Percentiles rank a stretch among this genome's conserved stretches.
Conservation (phyloP, 164 flowering plant genomes). For the Dillenia suffruticosa region DNA sequence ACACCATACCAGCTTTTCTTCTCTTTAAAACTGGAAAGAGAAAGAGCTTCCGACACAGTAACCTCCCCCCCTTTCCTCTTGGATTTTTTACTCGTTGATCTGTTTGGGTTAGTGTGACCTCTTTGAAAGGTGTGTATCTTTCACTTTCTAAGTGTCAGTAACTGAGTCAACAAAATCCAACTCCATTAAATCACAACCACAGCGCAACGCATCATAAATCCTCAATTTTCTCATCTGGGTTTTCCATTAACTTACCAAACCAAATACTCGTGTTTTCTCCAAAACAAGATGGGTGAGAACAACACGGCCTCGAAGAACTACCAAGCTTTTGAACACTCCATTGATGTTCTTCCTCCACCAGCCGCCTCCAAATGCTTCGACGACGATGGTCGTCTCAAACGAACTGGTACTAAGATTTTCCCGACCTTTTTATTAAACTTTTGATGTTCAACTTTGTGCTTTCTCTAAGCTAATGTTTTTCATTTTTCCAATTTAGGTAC, state of each 20-base stretch:
- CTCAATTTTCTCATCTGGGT: too few species aligned
- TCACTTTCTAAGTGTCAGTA: background rate
- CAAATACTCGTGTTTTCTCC: background rate
- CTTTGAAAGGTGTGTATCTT: too few species aligned
- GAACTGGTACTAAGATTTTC: conserved; percentile 25
- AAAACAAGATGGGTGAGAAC: conserved; percentile 11
- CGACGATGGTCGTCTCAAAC: conserved; percentile 45
- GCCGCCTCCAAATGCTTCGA: conserved; percentile 31
- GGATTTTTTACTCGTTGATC: background rate
- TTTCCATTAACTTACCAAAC: background rate
- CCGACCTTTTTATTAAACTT: background rate
- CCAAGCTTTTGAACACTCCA: conserved; percentile 8
- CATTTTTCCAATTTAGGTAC: conserved; percentile 21
- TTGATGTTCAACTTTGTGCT: background rate
- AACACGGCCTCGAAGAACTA: conserved; percentile 9
- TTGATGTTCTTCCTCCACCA: conserved; percentile 8
- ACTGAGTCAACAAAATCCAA: background rate
- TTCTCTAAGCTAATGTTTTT: background rate
- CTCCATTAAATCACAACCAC: background rate
- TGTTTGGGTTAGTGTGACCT: background rate
- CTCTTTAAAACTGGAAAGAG: background rate
- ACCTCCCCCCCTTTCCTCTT: background rate
- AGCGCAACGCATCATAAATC: background rate
- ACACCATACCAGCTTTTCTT: background rate
- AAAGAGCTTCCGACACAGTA: background rate